These are phyloP conservation scores for Pachysolen tannophilus DNA, from an alignment of 805 yeast genomes.

Conservation along the genomic window DNA sequence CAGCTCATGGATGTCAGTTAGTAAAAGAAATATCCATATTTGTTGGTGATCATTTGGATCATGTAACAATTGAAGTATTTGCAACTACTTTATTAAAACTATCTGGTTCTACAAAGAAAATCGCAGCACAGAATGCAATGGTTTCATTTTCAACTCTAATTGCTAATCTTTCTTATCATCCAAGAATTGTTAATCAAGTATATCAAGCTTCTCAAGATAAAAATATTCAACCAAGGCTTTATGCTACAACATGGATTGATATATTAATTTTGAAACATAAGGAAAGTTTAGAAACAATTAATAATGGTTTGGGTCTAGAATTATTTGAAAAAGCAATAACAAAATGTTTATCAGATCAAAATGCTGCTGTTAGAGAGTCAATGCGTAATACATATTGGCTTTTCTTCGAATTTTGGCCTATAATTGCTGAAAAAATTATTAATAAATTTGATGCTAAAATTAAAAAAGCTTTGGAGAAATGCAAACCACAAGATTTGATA, in stretches of 20 bases:
- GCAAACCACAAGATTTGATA: constrained; percentile 34
- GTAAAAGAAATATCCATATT: constrained; percentile 56
- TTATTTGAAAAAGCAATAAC: constrained; percentile 40
- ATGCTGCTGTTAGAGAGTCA: constrained; percentile 68
- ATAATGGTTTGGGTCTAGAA: constrained; percentile 25
- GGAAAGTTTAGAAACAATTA: constrained; percentile 21
- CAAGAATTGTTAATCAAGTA: constrained; percentile 43
- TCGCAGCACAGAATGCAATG: constrained; percentile 53
- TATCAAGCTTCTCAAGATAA: constrained; percentile 54
- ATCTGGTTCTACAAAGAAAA: constrained; percentile 53
- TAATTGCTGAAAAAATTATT: constrained; percentile 32
- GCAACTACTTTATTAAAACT: constrained; percentile 41
- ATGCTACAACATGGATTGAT: constrained; percentile 64
- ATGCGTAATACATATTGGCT: constrained; percentile 75
- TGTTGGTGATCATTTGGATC: constrained; percentile 33
- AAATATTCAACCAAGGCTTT: constrained; percentile 61
- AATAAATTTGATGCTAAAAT: constrained; percentile 34
- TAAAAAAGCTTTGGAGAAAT: constrained; percentile 53
- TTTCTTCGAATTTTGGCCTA: constrained; percentile 45
- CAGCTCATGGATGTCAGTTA: constrained; percentile 67
- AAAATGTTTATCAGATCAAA: constrained; percentile 70
- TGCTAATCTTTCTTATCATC: constrained; percentile 43
- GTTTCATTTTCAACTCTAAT: constrained; percentile 48
- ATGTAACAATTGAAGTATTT: constrained; percentile 38
- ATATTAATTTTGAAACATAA: constrained; percentile 48